These are phyloP conservation scores for Nigrospora sphaerica DNA, from an alignment of 2,329 filamentous ascomycete species.

Conservation along the genomic window DNA sequence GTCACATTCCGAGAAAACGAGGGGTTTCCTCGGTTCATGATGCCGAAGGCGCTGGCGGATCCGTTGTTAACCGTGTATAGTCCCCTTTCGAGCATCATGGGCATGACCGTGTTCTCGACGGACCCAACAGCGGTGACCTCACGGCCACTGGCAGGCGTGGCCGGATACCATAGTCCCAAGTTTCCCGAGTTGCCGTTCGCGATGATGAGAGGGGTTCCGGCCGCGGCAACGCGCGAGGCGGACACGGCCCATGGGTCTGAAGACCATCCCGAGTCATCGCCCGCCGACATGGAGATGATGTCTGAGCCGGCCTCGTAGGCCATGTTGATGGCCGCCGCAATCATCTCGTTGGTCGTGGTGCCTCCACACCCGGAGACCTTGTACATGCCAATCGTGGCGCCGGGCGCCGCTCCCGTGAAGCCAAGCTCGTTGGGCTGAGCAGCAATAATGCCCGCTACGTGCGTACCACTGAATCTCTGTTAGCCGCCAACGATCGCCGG, in stretches of 20 bases:
- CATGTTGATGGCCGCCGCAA: conserved; percentile 32
- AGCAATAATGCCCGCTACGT: conserved; percentile 38
- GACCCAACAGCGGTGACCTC: conserved; percentile 15
- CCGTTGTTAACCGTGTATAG: conserved; percentile 7
- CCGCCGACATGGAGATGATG: conserved; percentile 23
- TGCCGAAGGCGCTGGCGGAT: conserved; percentile 5
- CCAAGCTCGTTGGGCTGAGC: conserved; percentile 29
- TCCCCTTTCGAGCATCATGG: conserved; percentile 9
- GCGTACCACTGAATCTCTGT: conserved; percentile 17
- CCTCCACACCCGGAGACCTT: conserved; percentile 28
- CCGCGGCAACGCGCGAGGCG: conserved; percentile 18
- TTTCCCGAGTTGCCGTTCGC: conserved; percentile 18
- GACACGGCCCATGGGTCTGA: conserved; percentile 15
- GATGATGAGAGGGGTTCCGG: conserved; percentile 18
- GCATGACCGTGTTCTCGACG: conserved; percentile 13
- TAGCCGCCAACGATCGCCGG: neutral
- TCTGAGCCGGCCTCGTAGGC: conserved; percentile 32
- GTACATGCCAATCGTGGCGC: conserved; percentile 32
- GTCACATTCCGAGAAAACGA: conserved; percentile 3
- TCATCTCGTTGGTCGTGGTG: conserved; percentile 27
- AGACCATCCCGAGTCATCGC: conserved; percentile 18
- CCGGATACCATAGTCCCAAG: conserved; percentile 13
- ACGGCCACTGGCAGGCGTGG: conserved; percentile 14
- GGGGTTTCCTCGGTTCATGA: conserved; percentile 4
- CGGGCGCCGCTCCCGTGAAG: conserved; percentile 33